These are phyloP conservation scores for Rhododendron mucronatum DNA, from an alignment of 148 eudicot species.

Conservation along the genomic window DNA sequence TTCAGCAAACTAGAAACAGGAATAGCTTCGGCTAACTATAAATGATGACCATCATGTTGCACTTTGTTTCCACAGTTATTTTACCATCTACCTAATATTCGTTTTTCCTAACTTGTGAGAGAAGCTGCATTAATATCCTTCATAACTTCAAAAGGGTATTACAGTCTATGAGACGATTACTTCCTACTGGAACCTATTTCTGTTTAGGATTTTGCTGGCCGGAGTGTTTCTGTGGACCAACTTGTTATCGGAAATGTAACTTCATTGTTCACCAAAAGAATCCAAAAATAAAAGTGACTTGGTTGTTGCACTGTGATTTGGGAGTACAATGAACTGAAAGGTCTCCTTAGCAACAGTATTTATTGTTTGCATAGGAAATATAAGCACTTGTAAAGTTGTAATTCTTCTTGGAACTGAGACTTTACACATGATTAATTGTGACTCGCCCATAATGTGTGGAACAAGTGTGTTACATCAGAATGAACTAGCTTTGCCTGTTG, in stretches of 20 bases:
- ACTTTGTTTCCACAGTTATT: background rate
- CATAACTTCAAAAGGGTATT: background rate
- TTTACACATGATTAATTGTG: background rate
- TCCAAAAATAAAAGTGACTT: background rate
- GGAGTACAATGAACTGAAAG: background rate
- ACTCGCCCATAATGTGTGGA: background rate
- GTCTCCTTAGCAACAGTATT: background rate
- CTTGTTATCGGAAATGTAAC: background rate
- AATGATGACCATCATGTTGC: background rate
- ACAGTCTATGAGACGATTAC: background rate
- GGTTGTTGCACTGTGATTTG: background rate
- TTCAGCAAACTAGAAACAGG: background rate
- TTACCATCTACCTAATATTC: background rate
- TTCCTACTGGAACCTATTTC: background rate
- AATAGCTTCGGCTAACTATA: background rate
- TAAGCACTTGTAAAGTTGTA: background rate
- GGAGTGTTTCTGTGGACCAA: background rate
- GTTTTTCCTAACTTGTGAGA: background rate
- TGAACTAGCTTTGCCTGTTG: background rate
- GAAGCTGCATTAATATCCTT: background rate
- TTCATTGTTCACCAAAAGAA: background rate
- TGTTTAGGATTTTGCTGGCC: background rate
- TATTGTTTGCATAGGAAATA: background rate
- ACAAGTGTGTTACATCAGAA: background rate
- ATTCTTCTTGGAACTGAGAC: background rate